phyloP scores from a whole-genome alignment of 768 basidiomycete species.

The Boletus reticulatus region DNA sequence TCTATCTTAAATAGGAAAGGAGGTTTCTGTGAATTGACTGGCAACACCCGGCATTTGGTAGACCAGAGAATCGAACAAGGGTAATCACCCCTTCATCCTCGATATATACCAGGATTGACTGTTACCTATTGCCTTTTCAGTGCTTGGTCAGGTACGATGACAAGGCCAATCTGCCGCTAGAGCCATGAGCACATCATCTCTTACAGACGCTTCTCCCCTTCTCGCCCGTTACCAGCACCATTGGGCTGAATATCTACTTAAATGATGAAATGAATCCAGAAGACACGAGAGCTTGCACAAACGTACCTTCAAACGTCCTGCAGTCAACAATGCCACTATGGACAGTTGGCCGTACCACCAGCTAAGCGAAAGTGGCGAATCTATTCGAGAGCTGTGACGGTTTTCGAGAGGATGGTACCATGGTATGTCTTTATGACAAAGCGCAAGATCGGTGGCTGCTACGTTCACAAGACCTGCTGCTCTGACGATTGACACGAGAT shows the following conservation, averaged over 20 bases:
- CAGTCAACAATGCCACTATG: constrained; percentile 1
- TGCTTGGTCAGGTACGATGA: too few species aligned
- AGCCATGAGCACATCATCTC: too few species aligned
- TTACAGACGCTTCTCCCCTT: not conserved
- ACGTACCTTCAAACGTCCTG: constrained; percentile 2
- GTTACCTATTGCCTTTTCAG: too few species aligned
- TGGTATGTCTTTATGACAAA: not conserved
- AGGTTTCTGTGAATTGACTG: too few species aligned
- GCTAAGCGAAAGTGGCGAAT: not conserved
- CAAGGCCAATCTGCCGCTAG: too few species aligned
- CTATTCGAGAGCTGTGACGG: not conserved
- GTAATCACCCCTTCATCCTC: too few species aligned
- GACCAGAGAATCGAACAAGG: too few species aligned
- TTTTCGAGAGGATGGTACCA: constrained; percentile 5
- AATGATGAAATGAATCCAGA: not conserved
- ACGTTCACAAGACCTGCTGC: constrained; percentile 1
- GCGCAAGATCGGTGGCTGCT: not conserved
- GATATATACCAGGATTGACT: too few species aligned
- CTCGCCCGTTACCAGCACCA: constrained; percentile 2
- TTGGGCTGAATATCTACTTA: constrained; percentile 6
- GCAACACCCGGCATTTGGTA: too few species aligned
- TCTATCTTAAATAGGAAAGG: too few species aligned
- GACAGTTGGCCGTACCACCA: constrained; percentile 8
- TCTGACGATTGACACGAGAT: not conserved
- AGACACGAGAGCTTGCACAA: too few species aligned